Base-by-base conservation (phyloP, 768 basidiomycete genomes). In the Kwoniella botswanensis region DNA sequence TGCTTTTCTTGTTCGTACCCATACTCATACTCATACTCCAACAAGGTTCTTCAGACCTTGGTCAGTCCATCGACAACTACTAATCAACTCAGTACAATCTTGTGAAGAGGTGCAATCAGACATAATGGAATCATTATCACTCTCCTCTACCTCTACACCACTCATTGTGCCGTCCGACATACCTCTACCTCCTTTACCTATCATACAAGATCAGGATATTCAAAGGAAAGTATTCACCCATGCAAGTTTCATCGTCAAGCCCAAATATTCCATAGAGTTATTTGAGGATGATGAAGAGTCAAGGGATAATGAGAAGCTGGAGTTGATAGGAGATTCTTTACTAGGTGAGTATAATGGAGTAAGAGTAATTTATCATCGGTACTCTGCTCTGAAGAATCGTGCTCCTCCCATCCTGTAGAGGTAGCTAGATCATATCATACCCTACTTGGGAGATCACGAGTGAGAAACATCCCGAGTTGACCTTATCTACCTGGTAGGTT, bases 301-400 rank as follows among this genome's bases (percentile, higher is more conserved):
- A 26, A 59, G 52, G 54, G 74, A 77, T 71, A 75, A 76, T 66
- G 75, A 79, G 62, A 79, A 77, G 58, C 58, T 76, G 42, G 78
- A 79, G 60, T 72, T 74, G 73, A 61, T 79, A 3, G 78, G 78
- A 5, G 78, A 75, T 50, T 46, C 29, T 26, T 43, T 71, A 9
- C 52, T 74, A 3, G 70, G 73, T 74, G 41, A 54, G 68, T 60
- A 13, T 4, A 22, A 22, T 53, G 11, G 44, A 10, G 7, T 35
- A 35, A 9, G 26, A 26, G 26, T 26, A 26, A 18, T 18, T 41
- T 59, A 12, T n/a, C 57, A n/a, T 59, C 26, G 15, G 3, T 0
- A 4, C 15, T 52, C 13, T 52, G 5, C 21, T 17, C 15, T 17
- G 5, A 26, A 26, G 26, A 26, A 26, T 26, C 3, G 26, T n/a